A percentile compares a stretch with the other conserved stretches of the same genome.
Evolutionary conservation across 2,329 filamentous ascomycete genomes (phyloP).

Genomic region (Colletotrichum sp.): DNA sequence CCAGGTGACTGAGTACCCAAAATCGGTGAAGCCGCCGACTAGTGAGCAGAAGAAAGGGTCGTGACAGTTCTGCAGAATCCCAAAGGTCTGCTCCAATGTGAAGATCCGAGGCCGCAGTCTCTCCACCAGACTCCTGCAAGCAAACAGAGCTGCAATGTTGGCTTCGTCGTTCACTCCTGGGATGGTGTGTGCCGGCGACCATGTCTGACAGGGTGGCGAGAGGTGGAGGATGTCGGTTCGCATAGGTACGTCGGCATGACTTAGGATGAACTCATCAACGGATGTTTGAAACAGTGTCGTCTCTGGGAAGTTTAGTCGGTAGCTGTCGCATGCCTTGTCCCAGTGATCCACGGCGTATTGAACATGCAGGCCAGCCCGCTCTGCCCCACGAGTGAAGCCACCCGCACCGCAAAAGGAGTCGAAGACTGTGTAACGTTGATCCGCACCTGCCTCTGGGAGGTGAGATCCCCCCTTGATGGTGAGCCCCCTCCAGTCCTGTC

Average conservation of each 20-base stretch:
- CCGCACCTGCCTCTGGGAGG: not conserved
- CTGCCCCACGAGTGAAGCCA: slow-evolving; percentile 70
- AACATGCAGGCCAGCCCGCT: slow-evolving; percentile 35
- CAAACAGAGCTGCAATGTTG: slow-evolving; percentile 66
- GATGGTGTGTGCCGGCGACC: slow-evolving; percentile 73
- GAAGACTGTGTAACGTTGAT: slow-evolving; percentile 66
- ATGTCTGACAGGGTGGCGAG: slow-evolving; percentile 79
- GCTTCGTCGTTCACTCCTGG: slow-evolving; percentile 63
- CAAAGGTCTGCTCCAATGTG: slow-evolving; percentile 81
- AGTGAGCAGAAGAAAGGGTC: slow-evolving; percentile 65
- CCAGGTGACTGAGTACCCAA: slow-evolving; percentile 75
- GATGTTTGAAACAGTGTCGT: slow-evolving; percentile 51
- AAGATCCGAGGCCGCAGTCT: slow-evolving; percentile 68
- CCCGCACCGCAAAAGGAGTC: slow-evolving; percentile 78
- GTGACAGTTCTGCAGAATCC: slow-evolving; percentile 53
- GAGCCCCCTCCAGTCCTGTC: slow-evolving; percentile 41
- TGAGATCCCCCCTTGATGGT: slow-evolving; percentile 41
- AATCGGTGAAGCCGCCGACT: slow-evolving; percentile 65
- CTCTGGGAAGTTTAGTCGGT: slow-evolving; percentile 61
- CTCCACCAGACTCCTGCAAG: slow-evolving; percentile 59
- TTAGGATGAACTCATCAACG: slow-evolving; percentile 52
- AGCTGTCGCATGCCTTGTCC: slow-evolving; percentile 58
- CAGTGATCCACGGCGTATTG: slow-evolving; percentile 69
- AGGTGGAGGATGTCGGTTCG: slow-evolving; percentile 74
- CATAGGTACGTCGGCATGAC: slow-evolving; percentile 28